Evolutionary conservation across 805 yeast genomes (phyloP), one percentile per base, ranked within the genome.

Genomic region (Brettanomyces nanus): DNA sequence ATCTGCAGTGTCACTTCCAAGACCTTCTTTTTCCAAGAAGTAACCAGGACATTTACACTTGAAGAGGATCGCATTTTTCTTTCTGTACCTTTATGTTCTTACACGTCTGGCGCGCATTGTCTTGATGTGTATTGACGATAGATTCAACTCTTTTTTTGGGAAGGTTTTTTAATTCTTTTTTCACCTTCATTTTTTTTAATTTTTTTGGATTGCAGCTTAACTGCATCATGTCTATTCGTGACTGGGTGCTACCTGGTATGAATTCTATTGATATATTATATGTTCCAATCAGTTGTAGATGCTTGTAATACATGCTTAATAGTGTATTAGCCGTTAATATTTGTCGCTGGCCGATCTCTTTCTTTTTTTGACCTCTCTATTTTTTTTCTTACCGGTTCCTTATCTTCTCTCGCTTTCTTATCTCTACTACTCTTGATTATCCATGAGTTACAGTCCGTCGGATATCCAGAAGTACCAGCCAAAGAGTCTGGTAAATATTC

Each of bases 1-100:
- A 1, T 71, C 73, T 25, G 77, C 77, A 4, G 56, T 71, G 40
- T 68, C 72, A 13, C 64, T 73, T 43, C 79, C 79, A 14, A 73
- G 71, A 45, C 79, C 79, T 7, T 64, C 75, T 5, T 73, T 73
- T 33, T 35, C 41, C 33, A 51, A 42, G 43, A 52, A 51, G 42
- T 51, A 38, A 36, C n/a, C 10, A 14, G n/a, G 19, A 9, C 19
- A 9, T 7, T 23, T n/a, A n/a, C n/a, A n/a, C n/a, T n/a, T n/a
- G n/a, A n/a, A n/a, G n/a, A n/a, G 10, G 26, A 23, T 23, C 26
- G 26, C 26, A 23, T 11, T 30, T 23, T 28, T 28, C 30, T 7
- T 28, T 28, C n/a, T 25, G 28, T 25, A 15, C 31, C 18, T 11
- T 18, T 17, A 17, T 30, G 33, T 30, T 13, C 11, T 7, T 11